These are phyloP conservation scores for Lojkania enalia DNA, from an alignment of 2,329 filamentous ascomycete species.

Conservation along the genomic window DNA sequence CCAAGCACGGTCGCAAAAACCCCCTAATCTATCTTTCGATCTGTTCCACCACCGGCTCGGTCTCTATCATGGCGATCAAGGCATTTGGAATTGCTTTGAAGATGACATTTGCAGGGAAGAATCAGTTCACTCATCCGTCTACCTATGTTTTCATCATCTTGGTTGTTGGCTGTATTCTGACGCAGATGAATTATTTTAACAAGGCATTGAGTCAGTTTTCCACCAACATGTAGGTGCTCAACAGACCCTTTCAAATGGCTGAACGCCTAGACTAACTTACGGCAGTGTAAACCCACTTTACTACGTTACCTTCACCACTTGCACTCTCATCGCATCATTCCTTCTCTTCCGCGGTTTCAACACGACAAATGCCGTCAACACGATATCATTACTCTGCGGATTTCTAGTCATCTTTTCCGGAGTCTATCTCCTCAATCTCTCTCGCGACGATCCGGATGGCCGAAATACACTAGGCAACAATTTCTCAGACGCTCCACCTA, in stretches of 20 bases:
- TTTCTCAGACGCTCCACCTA: conserved; percentile 77
- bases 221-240: conserved; percentile 79
- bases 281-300: conserved; percentile 96
- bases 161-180: conserved; percentile 89
- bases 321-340: conserved; percentile 90
- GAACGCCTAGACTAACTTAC: conserved; percentile 17
- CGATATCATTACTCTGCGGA: conserved; percentile 85
- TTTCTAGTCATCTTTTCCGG: conserved; percentile 95
- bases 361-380: conserved; percentile 88
- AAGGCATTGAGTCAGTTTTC: conserved; percentile 96
- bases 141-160: conserved; percentile 98
- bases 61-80: conserved; percentile 99
- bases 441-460: conserved; percentile 85
- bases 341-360: conserved; percentile 97
- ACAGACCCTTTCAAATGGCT: conserved; percentile 6
- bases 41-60: conserved; percentile 93
- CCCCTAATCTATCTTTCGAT: conserved; percentile 96
- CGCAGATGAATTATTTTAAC: conserved; percentile 99
- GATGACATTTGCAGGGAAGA: conserved; percentile 87
- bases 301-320: conserved; percentile 96
- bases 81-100: conserved; percentile 97
- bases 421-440: conserved; percentile 95
- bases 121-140: conserved; percentile 92
- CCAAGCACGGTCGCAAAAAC: conserved; percentile 89
- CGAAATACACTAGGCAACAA: conserved; percentile 59